Evolutionary conservation across 2,329 filamentous ascomycete genomes (phyloP).

Genomic region (Alternaria sp.): DNA sequence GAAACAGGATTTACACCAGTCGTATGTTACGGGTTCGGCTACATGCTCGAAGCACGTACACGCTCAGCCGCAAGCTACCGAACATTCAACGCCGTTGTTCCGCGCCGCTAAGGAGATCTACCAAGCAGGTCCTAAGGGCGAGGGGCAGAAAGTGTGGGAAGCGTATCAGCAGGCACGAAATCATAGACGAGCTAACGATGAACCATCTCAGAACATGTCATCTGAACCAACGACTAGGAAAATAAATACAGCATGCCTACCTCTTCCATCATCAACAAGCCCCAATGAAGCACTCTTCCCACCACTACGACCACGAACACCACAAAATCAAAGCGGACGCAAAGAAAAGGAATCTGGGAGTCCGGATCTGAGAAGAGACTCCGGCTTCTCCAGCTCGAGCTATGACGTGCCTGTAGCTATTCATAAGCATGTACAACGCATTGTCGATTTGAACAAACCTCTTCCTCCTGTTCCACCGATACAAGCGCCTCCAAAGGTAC

Average conservation of each 20-base stretch:
- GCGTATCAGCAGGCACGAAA: constrained; percentile 21
- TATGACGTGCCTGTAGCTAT: constrained; percentile 21
- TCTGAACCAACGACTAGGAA: neutral
- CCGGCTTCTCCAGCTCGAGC: constrained; percentile 15
- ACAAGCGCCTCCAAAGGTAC: constrained; percentile 3
- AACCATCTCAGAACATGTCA: neutral
- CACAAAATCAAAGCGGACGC: neutral
- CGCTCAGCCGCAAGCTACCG: neutral
- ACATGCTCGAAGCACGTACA: neutral
- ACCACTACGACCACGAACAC: neutral
- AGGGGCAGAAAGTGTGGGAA: constrained; percentile 36
- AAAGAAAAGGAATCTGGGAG: neutral
- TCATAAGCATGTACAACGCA: neutral
- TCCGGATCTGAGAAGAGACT: constrained; percentile 3
- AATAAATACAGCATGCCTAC: neutral
- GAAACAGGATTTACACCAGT: neutral
- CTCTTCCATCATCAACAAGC: neutral
- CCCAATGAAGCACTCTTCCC: constrained; percentile 6
- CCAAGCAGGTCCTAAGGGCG: constrained; percentile 32
- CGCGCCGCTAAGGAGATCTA: constrained; percentile 32
- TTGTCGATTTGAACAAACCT: constrained; percentile 21
- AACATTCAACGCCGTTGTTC: neutral
- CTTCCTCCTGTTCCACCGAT: constrained; percentile 22
- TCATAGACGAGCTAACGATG: constrained; percentile 5
- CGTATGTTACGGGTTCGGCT: neutral